These are phyloP conservation scores for Saccharomycopsis sp. DNA, from an alignment of 805 yeast genomes.

Conservation along the genomic window DNA sequence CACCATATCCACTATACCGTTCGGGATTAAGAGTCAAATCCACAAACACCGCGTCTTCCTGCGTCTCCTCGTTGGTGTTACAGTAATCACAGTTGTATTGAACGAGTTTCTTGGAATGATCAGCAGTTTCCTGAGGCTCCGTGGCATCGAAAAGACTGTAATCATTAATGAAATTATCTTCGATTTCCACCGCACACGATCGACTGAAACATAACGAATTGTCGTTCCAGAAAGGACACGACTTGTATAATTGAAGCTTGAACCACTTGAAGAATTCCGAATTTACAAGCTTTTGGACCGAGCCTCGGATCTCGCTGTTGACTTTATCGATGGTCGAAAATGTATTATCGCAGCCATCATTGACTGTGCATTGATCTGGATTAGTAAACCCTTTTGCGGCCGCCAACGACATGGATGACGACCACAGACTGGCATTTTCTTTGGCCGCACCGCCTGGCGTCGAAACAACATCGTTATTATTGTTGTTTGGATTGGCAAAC, in stretches of 20 bases:
- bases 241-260: constrained; percentile 72
- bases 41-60: constrained; percentile 72
- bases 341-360: constrained; percentile 20
- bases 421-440: not conserved
- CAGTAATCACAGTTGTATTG: constrained; percentile 55
- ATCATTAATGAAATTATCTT: constrained; percentile 49
- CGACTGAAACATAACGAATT: constrained; percentile 79
- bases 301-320: constrained; percentile 40
- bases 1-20: constrained; percentile 93
- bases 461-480: not conserved
- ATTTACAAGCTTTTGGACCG: constrained; percentile 49
- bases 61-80: constrained; percentile 53
- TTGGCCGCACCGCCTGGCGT: not conserved
- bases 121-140: constrained; percentile 31
- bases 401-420: not conserved
- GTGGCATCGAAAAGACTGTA: constrained; percentile 34
- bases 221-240: constrained; percentile 79
- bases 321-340: constrained; percentile 17
- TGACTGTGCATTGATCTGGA: constrained; percentile 16
- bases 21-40: constrained; percentile 88
- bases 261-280: constrained; percentile 85
- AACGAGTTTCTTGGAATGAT: constrained; percentile 22
- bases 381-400: constrained; percentile 9
- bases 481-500: not conserved
- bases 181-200: constrained; percentile 84